Evolutionary conservation across 352 stramenopile species (phyloP).

Genomic region (Phytophthora sp.): DNA sequence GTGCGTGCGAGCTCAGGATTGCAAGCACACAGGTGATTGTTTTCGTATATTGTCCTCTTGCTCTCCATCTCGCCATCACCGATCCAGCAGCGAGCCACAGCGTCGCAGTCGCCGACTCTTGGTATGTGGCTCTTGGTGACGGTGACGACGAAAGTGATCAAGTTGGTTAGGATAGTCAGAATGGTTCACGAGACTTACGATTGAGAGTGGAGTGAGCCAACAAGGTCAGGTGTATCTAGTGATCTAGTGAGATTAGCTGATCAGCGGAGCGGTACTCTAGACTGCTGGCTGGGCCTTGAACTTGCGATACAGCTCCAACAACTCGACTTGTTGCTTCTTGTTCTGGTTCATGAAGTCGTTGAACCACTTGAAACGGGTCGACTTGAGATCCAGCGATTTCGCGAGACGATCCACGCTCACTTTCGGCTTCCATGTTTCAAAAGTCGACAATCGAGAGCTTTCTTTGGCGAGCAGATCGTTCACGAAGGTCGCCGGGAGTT

Average conservation of each 20-base stretch:
- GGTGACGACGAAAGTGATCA: too few relatives aligned
- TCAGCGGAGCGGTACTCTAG: too few relatives aligned
- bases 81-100: too few relatives aligned
- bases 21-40: conserved; percentile 4
- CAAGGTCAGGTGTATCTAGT: too few relatives aligned
- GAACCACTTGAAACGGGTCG: neutral
- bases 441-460: neutral
- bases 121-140: neutral
- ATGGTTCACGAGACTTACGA: too few relatives aligned
- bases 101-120: too few relatives aligned
- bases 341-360: neutral
- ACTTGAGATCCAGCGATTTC: conserved; percentile 10
- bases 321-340: neutral
- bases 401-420: neutral
- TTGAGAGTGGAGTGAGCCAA: too few relatives aligned
- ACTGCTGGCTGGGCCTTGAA: too few relatives aligned
- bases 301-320: conserved; percentile 6
- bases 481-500: neutral
- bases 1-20: neutral
- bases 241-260: too few relatives aligned
- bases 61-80: neutral
- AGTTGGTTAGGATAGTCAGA: too few relatives aligned
- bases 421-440: neutral
- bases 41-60: neutral
- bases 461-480: neutral